Base-by-base conservation (phyloP, 2,329 filamentous ascomycete genomes). In the Pseudocercospora eumusae region DNA sequence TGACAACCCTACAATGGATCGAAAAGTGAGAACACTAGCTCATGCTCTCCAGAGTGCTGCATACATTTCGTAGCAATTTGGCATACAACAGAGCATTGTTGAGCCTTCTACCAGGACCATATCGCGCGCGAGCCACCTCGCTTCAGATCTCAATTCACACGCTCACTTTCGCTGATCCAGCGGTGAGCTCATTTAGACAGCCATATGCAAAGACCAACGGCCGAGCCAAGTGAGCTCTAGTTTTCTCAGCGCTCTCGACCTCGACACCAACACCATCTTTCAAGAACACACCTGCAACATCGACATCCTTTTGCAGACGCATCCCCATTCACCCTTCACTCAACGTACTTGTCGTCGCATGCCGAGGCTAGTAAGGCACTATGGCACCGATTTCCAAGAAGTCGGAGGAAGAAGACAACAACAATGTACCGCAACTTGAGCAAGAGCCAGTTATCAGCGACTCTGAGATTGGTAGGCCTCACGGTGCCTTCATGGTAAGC, bases 371-470 rank as follows among this genome's bases (percentile, higher is more conserved):
- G n/a, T 54, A 33, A 54, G 27, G 50, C 28, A 54, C 21, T 8
- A 54, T 54, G 50, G 50, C 50, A 33, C 50, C 50, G 27, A 54
- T 18, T 25, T 33, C 50, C 10, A 31, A 54, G 50, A 31, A 33
- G 28, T 33, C 50, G 27, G n/a, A 36, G 25, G 36, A 31, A 54
- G 50, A 54, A 31, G 23, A 11, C 50, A 54, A n/a, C 20, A n/a
- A n/a, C 13, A 23, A 54, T 23, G n/a, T 33, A 36, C 36, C 28
- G 15, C 15, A 20, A 11, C 7, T 28, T 54, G 50, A 54, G 18
- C 25, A 54, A 54, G 50, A 54, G 27, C 50, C 25, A 25, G 28
- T 36, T 20, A 54, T 54, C 50, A 54, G 50, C 50, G 50, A 54
- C n/a, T 33, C 50, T 18, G 50, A 54, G n/a, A 54, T 54, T 36